Evolutionary conservation across 352 stramenopile genomes (phyloP), one percentile per base, ranked within the genome.

Genomic region (Phytophthora colocasiae): DNA sequence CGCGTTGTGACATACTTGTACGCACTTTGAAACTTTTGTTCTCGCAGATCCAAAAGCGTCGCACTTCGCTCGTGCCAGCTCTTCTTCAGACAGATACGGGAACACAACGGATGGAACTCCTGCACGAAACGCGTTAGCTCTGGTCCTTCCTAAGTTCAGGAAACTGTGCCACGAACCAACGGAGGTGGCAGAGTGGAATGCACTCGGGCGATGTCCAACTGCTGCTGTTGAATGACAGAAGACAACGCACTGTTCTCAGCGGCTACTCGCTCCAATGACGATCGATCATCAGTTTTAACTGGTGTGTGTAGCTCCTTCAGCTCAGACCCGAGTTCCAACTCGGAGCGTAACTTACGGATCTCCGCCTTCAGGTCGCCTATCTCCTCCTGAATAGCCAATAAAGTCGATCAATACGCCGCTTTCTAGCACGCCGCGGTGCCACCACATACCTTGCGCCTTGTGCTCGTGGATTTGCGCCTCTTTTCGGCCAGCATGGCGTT

Each of bases 1-100:
- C 38, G 15, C 6, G 14, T 29, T 4, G 14, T 34, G 15, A 81
- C 17, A 31, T 76, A 78, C 2, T 66, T 45, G 31, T 67, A 55
- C 8, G 58, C 62, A 51, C 34, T 38, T 50, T 29, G 24, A 6
- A 81, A 55, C 40, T 75, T 74, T 19, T 53, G 17, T 0, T 52
- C 51, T 9, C 63, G 51, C 0, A 74, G 29, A 1, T 17, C 15
- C 1, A 64, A 12, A 10, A 81, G 38, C 7, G 50, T 60, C 4
- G 38, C 14, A 1, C 54, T 67, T 7, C 73, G 55, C 2, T 69
- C 40, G 0, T 60, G 26, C 34, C 64, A 68, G 9, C 53, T 53
- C n/a, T 43, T 54, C 10, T 54, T 60, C 4, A 77, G 38, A 32
- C 41, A 51, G n/a, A 77, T 48, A 3, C n/a, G 53, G 7, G 52